Evolutionary conservation across 768 basidiomycete species (phyloP).

Genomic region (Tulasnella sp.): DNA sequence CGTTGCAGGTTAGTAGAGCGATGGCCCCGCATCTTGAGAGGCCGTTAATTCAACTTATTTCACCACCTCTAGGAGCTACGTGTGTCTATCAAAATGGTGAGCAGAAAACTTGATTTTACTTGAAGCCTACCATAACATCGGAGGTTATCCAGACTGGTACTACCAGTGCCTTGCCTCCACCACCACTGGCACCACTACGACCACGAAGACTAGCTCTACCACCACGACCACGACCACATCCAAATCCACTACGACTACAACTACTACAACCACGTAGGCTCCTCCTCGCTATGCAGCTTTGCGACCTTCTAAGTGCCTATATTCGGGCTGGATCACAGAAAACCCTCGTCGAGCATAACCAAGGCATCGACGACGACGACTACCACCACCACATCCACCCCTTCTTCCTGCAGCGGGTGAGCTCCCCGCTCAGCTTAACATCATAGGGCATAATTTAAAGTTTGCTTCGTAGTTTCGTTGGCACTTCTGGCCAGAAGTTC

Average conservation of each 20-base stretch:
- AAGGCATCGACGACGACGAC: not conserved
- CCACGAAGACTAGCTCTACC: constrained; percentile 5
- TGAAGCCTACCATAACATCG: not conserved
- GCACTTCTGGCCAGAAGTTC: constrained; percentile 52
- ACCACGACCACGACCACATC: not conserved
- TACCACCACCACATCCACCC: constrained; percentile 5
- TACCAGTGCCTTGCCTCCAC: constrained; percentile 11
- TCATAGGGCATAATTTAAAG: not conserved
- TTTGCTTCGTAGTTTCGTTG: constrained; percentile 41
- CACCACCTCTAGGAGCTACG: not conserved
- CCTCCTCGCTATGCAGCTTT: not conserved
- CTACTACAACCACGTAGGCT: not conserved
- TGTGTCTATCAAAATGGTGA: not conserved
- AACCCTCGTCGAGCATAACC: not conserved
- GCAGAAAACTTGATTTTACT: not conserved
- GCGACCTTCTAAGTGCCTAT: not conserved
- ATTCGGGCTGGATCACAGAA: not conserved
- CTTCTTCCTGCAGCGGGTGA: constrained; percentile 16
- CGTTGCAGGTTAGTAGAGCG: not conserved
- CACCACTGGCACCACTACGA: not conserved
- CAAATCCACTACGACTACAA: not conserved
- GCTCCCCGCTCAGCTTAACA: not conserved
- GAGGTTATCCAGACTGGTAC: not conserved
- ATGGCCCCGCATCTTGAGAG: no score
- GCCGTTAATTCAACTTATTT: not conserved